Percentiles rank a stretch among this genome's conserved stretches.
phyloP scores from a whole-genome alignment of 163 green algal species.

The Scenedesmus sp. region DNA sequence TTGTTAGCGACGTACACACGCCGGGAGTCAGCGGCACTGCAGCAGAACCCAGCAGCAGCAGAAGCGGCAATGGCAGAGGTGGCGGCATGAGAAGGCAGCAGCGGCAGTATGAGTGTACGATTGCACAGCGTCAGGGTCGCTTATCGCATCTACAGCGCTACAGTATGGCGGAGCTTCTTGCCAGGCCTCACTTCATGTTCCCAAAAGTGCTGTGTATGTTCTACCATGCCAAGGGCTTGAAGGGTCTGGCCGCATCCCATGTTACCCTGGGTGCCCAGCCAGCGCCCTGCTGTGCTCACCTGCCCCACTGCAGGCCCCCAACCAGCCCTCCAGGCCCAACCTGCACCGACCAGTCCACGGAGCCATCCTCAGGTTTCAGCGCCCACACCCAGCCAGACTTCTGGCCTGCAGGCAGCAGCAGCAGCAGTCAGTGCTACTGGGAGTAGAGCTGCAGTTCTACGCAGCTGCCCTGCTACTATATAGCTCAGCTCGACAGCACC shows the following conservation, averaged over 20 bases:
- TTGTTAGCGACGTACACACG: slow-evolving; percentile 49
- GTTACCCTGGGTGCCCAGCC: too few species aligned
- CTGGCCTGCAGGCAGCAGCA: slow-evolving; percentile 33
- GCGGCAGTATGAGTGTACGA: neutral
- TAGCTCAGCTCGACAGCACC: too few species aligned
- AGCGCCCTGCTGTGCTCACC: too few species aligned
- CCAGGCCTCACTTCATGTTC: too few species aligned
- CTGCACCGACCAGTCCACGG: slow-evolving; percentile 33
- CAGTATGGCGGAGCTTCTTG: too few species aligned
- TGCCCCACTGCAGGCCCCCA: slow-evolving; percentile 42
- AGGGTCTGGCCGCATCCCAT: too few species aligned
- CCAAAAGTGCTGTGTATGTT: too few species aligned
- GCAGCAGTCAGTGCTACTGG: neutral
- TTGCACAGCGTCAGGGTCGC: too few species aligned
- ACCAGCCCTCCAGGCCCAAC: slow-evolving; percentile 16
- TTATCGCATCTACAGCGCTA: neutral
- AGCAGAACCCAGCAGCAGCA: neutral
- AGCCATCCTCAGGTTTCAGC: neutral
- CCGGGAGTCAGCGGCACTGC: slow-evolving; percentile 5
- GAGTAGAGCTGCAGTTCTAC: too few species aligned
- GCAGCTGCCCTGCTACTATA: too few species aligned
- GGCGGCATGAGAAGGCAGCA: too few species aligned
- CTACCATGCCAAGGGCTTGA: too few species aligned
- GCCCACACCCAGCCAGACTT: slow-evolving; percentile 31
- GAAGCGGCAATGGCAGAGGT: neutral